A percentile compares a stretch with the other conserved stretches of the same genome.
Conservation (phyloP, 202 grass and related monocot species). For the Panicum virgatum region DNA sequence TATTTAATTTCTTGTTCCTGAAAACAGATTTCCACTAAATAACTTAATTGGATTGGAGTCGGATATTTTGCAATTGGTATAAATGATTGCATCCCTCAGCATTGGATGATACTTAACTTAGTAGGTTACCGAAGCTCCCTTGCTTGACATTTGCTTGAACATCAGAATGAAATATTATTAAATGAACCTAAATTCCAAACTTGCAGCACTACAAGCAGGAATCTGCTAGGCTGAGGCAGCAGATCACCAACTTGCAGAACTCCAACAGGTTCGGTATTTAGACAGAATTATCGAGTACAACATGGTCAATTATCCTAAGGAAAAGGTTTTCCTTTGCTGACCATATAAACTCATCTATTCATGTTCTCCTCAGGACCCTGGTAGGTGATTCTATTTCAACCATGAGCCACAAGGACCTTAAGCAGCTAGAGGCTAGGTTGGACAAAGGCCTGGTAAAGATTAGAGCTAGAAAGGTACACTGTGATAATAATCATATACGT, state of each 20-base stretch:
- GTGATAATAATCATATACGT: not conserved
- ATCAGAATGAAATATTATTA: not conserved
- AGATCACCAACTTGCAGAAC: slow-evolving; percentile 67
- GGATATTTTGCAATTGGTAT: not conserved
- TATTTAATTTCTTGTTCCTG: not conserved
- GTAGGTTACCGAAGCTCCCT: not conserved
- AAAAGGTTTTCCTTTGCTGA: not conserved
- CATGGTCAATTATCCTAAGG: not conserved
- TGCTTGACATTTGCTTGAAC: not conserved
- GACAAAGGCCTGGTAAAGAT: slow-evolving; percentile 84
- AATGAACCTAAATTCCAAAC: slow-evolving; percentile 3
- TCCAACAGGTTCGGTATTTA: slow-evolving; percentile 60
- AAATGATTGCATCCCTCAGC: not conserved
- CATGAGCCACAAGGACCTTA: slow-evolving; percentile 59
- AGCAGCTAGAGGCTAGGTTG: slow-evolving; percentile 66
- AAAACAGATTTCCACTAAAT: not conserved
- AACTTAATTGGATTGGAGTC: not conserved
- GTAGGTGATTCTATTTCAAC: slow-evolving; percentile 59
- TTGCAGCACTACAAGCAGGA: slow-evolving; percentile 92
- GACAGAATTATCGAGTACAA: not conserved
- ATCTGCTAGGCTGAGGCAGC: slow-evolving; percentile 67
- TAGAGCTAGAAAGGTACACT: slow-evolving; percentile 72
- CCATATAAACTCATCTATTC: not conserved
- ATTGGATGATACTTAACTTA: not conserved
- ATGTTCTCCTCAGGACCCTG: slow-evolving; percentile 51